A percentile compares a stretch with the other conserved stretches of the same genome.
Evolutionary conservation across 345 rosid species (phyloP).

Genomic region (Citrus sinensis): DNA sequence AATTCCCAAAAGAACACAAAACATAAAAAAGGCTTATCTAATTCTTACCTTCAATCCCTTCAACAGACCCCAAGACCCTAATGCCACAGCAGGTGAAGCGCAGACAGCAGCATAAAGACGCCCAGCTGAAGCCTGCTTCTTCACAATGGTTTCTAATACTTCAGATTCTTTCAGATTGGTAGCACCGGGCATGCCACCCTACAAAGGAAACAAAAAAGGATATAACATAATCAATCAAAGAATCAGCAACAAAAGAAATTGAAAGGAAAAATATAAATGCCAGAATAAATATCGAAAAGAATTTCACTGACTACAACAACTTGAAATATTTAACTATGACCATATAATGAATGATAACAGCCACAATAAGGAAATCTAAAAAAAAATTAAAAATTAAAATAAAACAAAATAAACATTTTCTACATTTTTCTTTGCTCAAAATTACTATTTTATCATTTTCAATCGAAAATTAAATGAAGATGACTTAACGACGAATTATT

Average conservation of each 20-base stretch:
- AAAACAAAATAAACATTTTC: too few species aligned
- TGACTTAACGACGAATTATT: too few species aligned
- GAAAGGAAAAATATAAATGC: background rate
- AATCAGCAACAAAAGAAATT: background rate
- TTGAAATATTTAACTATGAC: too few species aligned
- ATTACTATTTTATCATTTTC: too few species aligned
- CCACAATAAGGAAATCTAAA: too few species aligned
- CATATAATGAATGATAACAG: too few species aligned
- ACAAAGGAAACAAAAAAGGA: background rate
- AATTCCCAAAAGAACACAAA: too few species aligned
- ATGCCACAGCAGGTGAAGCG: conserved; percentile 81
- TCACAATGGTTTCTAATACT: conserved; percentile 55
- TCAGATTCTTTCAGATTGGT: conserved; percentile 35
- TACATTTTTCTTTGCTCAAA: too few species aligned
- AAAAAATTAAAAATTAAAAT: too few species aligned
- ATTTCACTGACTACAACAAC: background rate
- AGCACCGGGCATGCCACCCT: conserved; percentile 97
- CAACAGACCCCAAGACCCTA: conserved; percentile 87
- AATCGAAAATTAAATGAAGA: too few species aligned
- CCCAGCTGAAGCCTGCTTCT: conserved; percentile 77
- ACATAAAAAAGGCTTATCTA: background rate
- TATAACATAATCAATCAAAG: background rate
- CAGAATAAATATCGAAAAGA: background rate
- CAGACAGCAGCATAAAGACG: conserved; percentile 84
- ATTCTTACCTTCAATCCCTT: conserved; percentile 68